A percentile compares a stretch with the other conserved stretches of the same genome.
These are phyloP conservation scores for Pyrenophora graminea DNA, from an alignment of 2,329 filamentous ascomycete genomes.

Conservation along the genomic window DNA sequence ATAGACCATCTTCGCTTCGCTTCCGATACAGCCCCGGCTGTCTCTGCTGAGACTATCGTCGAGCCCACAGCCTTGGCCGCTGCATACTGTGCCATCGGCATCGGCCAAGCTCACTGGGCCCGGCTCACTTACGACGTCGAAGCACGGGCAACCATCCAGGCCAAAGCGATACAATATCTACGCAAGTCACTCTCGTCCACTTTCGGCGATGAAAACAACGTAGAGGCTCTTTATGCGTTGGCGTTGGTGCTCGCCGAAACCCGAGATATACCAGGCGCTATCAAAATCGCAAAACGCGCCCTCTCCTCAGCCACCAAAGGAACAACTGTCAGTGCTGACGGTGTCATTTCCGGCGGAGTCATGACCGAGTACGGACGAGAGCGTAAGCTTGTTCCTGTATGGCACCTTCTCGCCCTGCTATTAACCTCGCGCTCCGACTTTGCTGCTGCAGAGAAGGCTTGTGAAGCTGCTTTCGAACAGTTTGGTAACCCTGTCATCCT, in stretches of 20 bases:
- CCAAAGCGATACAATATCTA: conserved; percentile 75
- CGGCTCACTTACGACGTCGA: conserved; percentile 76
- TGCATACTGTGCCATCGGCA: conserved; percentile 82
- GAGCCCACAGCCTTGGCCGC: conserved; percentile 62
- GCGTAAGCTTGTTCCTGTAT: conserved; percentile 73
- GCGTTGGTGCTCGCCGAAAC: conserved; percentile 87
- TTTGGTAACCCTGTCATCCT: conserved; percentile 74
- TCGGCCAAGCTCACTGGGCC: conserved; percentile 87
- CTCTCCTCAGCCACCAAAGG: conserved; percentile 60
- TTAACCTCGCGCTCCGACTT: conserved; percentile 87
- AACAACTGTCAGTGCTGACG: conserved; percentile 38
- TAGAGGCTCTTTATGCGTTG: conserved; percentile 79
- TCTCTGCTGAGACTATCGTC: conserved; percentile 51
- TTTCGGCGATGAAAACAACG: conserved; percentile 67
- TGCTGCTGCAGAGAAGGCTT: conserved; percentile 76
- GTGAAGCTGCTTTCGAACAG: conserved; percentile 89
- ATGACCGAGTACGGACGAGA: conserved; percentile 54
- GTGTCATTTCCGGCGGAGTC: conserved; percentile 34
- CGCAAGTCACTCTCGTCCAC: conserved; percentile 72
- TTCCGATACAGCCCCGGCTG: conserved; percentile 32
- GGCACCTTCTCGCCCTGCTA: conserved; percentile 87
- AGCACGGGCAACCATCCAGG: conserved; percentile 72
- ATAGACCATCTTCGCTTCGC: conserved; percentile 32
- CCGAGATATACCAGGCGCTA: conserved; percentile 76
- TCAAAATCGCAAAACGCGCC: conserved; percentile 79